Percentiles rank a stretch among this genome's conserved stretches.
Evolutionary conservation across 2,329 filamentous ascomycete genomes (phyloP).

Genomic region (Xylariales sp.): DNA sequence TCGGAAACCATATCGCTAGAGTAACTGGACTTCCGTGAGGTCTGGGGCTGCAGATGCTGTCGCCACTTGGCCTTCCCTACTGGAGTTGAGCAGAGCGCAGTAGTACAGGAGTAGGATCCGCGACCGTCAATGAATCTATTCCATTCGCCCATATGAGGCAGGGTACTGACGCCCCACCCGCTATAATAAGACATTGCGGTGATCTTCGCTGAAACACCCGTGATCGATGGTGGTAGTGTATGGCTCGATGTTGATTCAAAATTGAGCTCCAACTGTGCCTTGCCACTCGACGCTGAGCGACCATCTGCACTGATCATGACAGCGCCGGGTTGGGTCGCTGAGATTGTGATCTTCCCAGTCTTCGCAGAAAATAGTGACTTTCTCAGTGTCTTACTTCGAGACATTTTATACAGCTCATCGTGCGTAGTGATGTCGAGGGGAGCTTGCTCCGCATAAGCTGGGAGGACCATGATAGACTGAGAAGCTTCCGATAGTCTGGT

Average conservation of each 20-base stretch:
- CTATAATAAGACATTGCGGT: slow-evolving; percentile 49
- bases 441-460: slow-evolving; percentile 43
- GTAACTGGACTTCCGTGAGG: slow-evolving; percentile 51
- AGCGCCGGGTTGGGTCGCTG: slow-evolving; percentile 41
- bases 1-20: slow-evolving; percentile 37
- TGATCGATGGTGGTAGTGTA: slow-evolving; percentile 42
- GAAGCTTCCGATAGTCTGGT: slow-evolving; percentile 35
- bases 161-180: slow-evolving; percentile 36
- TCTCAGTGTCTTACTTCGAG: slow-evolving; percentile 47
- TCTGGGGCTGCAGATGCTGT: slow-evolving; percentile 26
- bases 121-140: slow-evolving; percentile 33
- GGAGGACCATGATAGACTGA: slow-evolving; percentile 48
- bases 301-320: slow-evolving; percentile 48
- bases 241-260: slow-evolving; percentile 43
- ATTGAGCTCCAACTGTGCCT: slow-evolving; percentile 39
- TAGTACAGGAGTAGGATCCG: slow-evolving; percentile 42
- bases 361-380: slow-evolving; percentile 49
- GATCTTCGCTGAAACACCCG: slow-evolving; percentile 45
- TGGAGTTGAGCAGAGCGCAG: slow-evolving; percentile 32
- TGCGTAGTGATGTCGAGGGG: slow-evolving; percentile 44
- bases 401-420: slow-evolving; percentile 46
- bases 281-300: slow-evolving; percentile 35
- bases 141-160: slow-evolving; percentile 48
- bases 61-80: slow-evolving; percentile 37
- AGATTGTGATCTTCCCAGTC: slow-evolving; percentile 43